phyloP scores from a whole-genome alignment of 2,329 filamentous ascomycete genomes.

The Clarireedia monteithiana region DNA sequence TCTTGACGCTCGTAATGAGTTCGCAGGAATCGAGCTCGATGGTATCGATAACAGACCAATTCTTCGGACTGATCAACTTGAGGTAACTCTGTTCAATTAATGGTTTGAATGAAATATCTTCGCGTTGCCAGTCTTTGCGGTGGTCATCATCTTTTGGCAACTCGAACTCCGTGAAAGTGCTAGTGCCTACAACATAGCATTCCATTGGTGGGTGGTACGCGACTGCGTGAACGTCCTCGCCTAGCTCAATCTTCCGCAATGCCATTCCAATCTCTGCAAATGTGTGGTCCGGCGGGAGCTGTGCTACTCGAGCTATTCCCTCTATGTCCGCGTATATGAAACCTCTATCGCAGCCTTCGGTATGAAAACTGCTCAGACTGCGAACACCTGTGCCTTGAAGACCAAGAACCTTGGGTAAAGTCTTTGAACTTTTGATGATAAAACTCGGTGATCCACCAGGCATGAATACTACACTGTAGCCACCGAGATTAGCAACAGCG shows the following conservation, averaged over 20 bases:
- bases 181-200: slow-evolving; percentile 71
- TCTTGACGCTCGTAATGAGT: slow-evolving; percentile 72
- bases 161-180: slow-evolving; percentile 62
- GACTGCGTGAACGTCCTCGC: slow-evolving; percentile 62
- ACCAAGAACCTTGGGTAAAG: slow-evolving; percentile 64
- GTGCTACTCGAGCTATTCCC: slow-evolving; percentile 65
- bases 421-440: slow-evolving; percentile 74
- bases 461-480: slow-evolving; percentile 76
- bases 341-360: slow-evolving; percentile 66
- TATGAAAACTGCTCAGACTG: slow-evolving; percentile 70
- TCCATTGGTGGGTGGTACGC: slow-evolving; percentile 69
- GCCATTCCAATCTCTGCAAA: slow-evolving; percentile 71
- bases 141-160: slow-evolving; percentile 83
- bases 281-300: slow-evolving; percentile 58
- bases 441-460: slow-evolving; percentile 75
- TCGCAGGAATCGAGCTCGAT: slow-evolving; percentile 68
- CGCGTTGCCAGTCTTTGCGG: slow-evolving; percentile 66
- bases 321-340: slow-evolving; percentile 75
- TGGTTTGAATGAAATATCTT: slow-evolving; percentile 56
- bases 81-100: slow-evolving; percentile 63
- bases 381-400: slow-evolving; percentile 62
- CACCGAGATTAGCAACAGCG: slow-evolving; percentile 53
- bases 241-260: slow-evolving; percentile 62
- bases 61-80: slow-evolving; percentile 70
- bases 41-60: slow-evolving; percentile 71